These are phyloP conservation scores for Colletotrichum sp. DNA, from an alignment of 2,329 filamentous ascomycete species.

Conservation along the genomic window DNA sequence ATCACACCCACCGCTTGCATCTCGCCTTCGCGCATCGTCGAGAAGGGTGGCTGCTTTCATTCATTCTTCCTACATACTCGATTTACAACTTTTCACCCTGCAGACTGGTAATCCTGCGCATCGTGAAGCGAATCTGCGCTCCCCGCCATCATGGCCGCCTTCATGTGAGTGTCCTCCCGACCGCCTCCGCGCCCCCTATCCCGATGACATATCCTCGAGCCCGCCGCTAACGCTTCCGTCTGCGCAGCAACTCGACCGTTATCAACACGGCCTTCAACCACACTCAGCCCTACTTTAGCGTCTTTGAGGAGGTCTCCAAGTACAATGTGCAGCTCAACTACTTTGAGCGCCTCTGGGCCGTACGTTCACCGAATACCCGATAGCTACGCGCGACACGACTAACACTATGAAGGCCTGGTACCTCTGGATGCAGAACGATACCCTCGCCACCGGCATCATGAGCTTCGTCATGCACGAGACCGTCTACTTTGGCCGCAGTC, in stretches of 20 bases:
- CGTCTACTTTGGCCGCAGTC: conserved; percentile 89
- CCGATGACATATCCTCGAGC: neutral
- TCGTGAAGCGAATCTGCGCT: neutral
- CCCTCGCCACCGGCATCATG: conserved; percentile 95
- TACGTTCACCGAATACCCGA: conserved; percentile 44
- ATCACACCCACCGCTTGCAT: neutral
- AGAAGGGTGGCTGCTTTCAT: neutral
- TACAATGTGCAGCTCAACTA: conserved; percentile 88
- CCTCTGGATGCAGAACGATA: conserved; percentile 97
- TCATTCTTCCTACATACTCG: neutral
- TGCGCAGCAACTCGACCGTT: conserved; percentile 54
- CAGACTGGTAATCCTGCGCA: neutral
- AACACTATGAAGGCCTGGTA: conserved; percentile 75
- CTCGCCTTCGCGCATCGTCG: conserved; percentile 8
- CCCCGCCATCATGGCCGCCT: conserved; percentile 18
- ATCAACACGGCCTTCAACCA: conserved; percentile 49
- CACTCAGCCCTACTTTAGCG: conserved; percentile 57
- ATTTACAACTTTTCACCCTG: neutral
- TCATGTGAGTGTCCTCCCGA: conserved; percentile 5
- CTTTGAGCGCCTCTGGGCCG: conserved; percentile 87
- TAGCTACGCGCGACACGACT: neutral
- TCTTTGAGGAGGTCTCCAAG: conserved; percentile 68
- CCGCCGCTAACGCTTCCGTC: conserved; percentile 4
- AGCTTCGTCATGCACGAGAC: conserved; percentile 94
- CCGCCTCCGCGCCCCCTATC: neutral